A percentile compares a stretch with the other conserved stretches of the same genome.
Evolutionary conservation across 208 protist genomes (phyloP).

Genomic region (Angomonas ambiguus): DNA sequence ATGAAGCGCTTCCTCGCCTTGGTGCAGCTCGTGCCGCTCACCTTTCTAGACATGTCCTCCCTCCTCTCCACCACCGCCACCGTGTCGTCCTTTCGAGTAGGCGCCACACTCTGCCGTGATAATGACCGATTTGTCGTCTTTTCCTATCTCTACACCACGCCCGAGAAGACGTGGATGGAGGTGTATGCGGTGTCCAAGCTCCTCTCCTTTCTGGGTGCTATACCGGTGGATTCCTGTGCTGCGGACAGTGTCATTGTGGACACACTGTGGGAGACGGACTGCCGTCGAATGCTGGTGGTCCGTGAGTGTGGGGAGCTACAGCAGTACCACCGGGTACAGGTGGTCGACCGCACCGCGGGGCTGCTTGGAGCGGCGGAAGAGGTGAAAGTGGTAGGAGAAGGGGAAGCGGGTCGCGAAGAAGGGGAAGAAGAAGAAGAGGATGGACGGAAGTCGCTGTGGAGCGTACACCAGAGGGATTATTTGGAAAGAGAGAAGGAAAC

Average conservation of each 20-base stretch:
- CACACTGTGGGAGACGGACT: no score
- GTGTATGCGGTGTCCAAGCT: neutral
- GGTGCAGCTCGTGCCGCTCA: neutral
- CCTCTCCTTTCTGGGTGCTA: neutral
- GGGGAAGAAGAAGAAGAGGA: conserved; percentile 21
- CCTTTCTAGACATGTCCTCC: neutral
- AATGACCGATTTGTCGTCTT: neutral
- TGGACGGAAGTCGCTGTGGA: neutral
- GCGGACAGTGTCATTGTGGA: no score
- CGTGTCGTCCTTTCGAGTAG: neutral
- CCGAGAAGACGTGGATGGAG: neutral
- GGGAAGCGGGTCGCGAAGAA: conserved; percentile 1
- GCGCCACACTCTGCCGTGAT: neutral
- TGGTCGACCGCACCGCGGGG: neutral
- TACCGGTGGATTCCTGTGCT: neutral
- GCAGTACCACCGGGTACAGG: neutral
- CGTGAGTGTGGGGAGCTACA: neutral
- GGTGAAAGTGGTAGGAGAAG: neutral
- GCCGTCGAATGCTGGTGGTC: neutral
- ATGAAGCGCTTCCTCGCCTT: neutral
- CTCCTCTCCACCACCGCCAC: neutral
- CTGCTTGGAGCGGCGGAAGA: neutral
- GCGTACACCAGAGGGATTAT: neutral
- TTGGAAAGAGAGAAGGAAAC: no score
- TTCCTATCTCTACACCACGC: neutral